Evolutionary conservation across 805 yeast genomes (phyloP).

Genomic region (Candida ortonii): DNA sequence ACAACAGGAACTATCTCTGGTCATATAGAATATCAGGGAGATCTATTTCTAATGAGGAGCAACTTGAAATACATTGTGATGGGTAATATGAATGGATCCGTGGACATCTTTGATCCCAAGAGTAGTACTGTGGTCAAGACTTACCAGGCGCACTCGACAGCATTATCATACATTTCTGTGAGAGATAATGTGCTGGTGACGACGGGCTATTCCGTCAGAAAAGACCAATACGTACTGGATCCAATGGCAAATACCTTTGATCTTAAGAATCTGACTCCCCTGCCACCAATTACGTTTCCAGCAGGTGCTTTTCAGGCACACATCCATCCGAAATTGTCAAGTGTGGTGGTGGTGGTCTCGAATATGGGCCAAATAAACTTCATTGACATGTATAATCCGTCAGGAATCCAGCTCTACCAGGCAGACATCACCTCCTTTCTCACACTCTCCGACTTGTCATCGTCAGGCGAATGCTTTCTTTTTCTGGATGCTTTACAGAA

Average conservation of each 20-base stretch:
- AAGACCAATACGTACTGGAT: conserved; percentile 59
- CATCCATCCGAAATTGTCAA: conserved; percentile 83
- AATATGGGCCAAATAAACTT: conserved; percentile 80
- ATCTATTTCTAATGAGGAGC: conserved; percentile 47
- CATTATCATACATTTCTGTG: conserved; percentile 62
- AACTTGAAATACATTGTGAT: conserved; percentile 53
- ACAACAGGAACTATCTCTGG: conserved; percentile 36
- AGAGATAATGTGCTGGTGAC: conserved; percentile 68
- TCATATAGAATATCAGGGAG: conserved; percentile 40
- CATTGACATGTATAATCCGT: conserved; percentile 79
- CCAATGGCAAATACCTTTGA: conserved; percentile 85
- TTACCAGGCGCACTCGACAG: conserved; percentile 58
- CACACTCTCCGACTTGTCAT: conserved; percentile 51
- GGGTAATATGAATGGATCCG: conserved; percentile 56
- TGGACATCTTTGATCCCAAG: conserved; percentile 63
- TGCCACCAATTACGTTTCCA: conserved; percentile 82
- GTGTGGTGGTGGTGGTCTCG: conserved; percentile 71
- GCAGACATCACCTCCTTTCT: conserved; percentile 51
- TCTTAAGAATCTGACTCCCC: conserved; percentile 62
- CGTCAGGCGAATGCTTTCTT: conserved; percentile 74
- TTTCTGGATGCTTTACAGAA: conserved; percentile 63
- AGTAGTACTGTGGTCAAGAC: conserved; percentile 45
- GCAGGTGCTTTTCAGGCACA: conserved; percentile 84
- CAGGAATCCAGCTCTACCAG: conserved; percentile 62
- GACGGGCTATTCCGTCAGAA: conserved; percentile 74